Evolutionary conservation across 495 filamentous ascomycete species (phyloP).

Genomic region (Xylaria curta): DNA sequence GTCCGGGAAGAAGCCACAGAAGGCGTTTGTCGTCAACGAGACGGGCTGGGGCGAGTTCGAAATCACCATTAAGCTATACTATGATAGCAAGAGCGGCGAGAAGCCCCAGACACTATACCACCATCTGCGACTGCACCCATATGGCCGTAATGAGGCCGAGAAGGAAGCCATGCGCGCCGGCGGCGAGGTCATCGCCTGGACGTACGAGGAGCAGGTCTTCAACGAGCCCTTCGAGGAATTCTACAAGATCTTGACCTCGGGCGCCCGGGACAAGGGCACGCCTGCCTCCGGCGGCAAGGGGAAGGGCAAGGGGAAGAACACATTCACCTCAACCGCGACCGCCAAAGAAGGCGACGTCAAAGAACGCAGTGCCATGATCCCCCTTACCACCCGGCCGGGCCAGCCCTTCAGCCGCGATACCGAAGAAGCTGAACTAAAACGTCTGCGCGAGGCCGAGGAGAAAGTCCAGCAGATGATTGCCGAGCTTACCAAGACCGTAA

Average conservation of each 20-base stretch:
- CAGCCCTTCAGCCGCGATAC: slow-evolving; percentile 78
- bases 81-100: slow-evolving; percentile 81
- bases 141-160: slow-evolving; percentile 75
- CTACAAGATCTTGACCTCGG: slow-evolving; percentile 78
- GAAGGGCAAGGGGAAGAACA: slow-evolving; percentile 47
- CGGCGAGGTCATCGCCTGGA: slow-evolving; percentile 73
- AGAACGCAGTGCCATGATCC: slow-evolving; percentile 73
- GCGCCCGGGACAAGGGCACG: slow-evolving; percentile 49
- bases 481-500: slow-evolving; percentile 68
- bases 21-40: slow-evolving; percentile 77
- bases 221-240: slow-evolving; percentile 94
- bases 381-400: slow-evolving; percentile 63
- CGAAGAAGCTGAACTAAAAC: slow-evolving; percentile 74
- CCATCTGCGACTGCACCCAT: slow-evolving; percentile 88
- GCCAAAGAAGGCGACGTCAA: slow-evolving; percentile 55
- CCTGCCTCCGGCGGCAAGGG: slow-evolving; percentile 44
- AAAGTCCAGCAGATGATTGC: slow-evolving; percentile 69
- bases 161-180: slow-evolving; percentile 66
- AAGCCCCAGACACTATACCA: slow-evolving; percentile 93
- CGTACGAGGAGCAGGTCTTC: slow-evolving; percentile 91
- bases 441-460: slow-evolving; percentile 71
- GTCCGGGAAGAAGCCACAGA: slow-evolving; percentile 48
- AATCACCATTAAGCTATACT: slow-evolving; percentile 91
- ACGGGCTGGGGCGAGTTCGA: slow-evolving; percentile 99
- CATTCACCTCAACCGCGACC: slow-evolving; percentile 19